Evolutionary conservation across 2,329 filamentous ascomycete genomes (phyloP), one percentile per base, ranked within the genome.

Genomic region (Graphiopsis chlorocephala): DNA sequence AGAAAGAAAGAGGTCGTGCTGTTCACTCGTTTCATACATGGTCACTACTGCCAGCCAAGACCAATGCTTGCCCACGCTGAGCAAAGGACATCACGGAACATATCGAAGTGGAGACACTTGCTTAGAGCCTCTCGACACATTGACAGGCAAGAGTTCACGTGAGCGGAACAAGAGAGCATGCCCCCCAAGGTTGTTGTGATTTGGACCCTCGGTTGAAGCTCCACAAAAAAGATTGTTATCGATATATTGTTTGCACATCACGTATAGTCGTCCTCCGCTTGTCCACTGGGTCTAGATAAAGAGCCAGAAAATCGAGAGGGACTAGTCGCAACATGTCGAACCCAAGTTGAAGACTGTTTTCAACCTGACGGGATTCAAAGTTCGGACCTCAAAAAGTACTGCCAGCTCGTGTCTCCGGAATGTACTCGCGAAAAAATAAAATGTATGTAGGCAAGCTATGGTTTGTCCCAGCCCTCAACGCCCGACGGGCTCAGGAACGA

Each of bases 401-500:
- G 26, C 48, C 42, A 33, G 60, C 60, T 55, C 33, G 31, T 29
- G 4, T 62, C 60, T 55, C 60, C 60, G 53, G 48, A 35, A 57
- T 48, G 35, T 20, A 35, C 29, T 52, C 28, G 59, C 53, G n/a
- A 55, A 53, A 42, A 60, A 29, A 67, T 74, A 42, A 60, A 29
- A 67, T 74, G 70, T 75, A 69, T 74, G 72, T 75, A 72, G 71
- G 73, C 73, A 73, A 79, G 83, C 85, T 86, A 94, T 93, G 91
- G 90, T 94, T 94, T 82, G 86, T 88, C 90, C 90, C 88, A 86
- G 90, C 89, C 91, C 86, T 94, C 91, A 96, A 81, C 72, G 86
- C 88, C 90, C 91, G 83, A 96, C 88, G 91, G 90, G 86, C 90
- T 95, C 85, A 87, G 91, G 86, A 87, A 92, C 87, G 91, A 88